A percentile compares a stretch with the other conserved stretches of the same genome.
phyloP scores from a whole-genome alignment of 75 land plant genomes.

The Cryptomeria japonica region DNA sequence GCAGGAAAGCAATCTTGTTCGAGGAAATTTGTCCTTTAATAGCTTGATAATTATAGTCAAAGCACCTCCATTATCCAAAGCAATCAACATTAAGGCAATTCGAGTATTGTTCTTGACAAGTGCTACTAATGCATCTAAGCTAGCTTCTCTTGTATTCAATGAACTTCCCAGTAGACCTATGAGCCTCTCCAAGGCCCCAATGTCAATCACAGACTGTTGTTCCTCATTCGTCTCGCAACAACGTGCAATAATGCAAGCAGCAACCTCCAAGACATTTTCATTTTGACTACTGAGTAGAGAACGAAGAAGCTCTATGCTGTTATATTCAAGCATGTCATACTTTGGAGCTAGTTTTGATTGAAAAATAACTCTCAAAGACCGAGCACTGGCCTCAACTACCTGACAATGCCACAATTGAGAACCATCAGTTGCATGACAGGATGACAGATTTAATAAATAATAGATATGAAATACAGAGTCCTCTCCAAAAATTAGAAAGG shows the following conservation, averaged over 20 bases:
- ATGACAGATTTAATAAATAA: neutral
- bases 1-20: constrained; percentile 79
- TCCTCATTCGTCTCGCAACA: constrained; percentile 75
- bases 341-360: constrained; percentile 95
- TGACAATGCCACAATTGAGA: constrained; percentile 19
- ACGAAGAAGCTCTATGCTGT: constrained; percentile 67
- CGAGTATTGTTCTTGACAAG: constrained; percentile 67
- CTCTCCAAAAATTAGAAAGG: neutral
- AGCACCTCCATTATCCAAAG: constrained; percentile 53
- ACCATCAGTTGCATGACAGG: neutral
- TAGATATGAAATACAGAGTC: neutral
- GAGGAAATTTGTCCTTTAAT: constrained; percentile 65
- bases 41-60: constrained; percentile 53
- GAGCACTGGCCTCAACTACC: constrained; percentile 97
- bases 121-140: constrained; percentile 82
- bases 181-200: constrained; percentile 72
- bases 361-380: constrained; percentile 86
- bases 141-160: constrained; percentile 74
- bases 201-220: constrained; percentile 68
- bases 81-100: constrained; percentile 36
- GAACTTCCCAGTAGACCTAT: constrained; percentile 68
- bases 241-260: constrained; percentile 77
- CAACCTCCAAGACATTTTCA: constrained; percentile 91
- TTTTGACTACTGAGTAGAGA: constrained; percentile 69
- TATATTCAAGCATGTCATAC: constrained; percentile 66